A percentile compares a stretch with the other conserved stretches of the same genome.
Conservation (phyloP, 2,329 filamentous ascomycete species). For the Xylaria sp. region DNA sequence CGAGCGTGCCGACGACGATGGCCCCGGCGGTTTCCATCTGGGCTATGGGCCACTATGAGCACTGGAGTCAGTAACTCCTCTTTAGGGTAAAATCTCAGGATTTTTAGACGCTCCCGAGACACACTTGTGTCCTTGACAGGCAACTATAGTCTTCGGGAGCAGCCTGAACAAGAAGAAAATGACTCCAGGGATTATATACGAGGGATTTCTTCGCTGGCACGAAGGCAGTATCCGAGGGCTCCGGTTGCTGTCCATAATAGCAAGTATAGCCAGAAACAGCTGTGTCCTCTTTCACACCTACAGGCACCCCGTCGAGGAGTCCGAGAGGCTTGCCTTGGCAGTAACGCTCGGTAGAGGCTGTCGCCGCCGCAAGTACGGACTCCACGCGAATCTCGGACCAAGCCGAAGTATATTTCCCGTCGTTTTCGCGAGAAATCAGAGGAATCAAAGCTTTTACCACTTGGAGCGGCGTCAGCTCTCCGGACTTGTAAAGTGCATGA, state of each 20-base stretch:
- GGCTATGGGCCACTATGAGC: slow-evolving; percentile 76
- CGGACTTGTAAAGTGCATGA: slow-evolving; percentile 73
- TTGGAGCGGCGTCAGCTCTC: slow-evolving; percentile 71
- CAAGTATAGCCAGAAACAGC: slow-evolving; percentile 72
- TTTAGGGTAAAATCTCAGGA: too few species aligned
- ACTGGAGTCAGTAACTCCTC: too few species aligned
- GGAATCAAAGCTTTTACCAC: slow-evolving; percentile 75
- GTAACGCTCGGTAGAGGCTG: slow-evolving; percentile 75
- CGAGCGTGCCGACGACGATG: slow-evolving; percentile 75
- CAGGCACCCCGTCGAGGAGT: slow-evolving; percentile 79
- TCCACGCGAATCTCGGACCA: slow-evolving; percentile 73
- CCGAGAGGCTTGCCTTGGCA: slow-evolving; percentile 68
- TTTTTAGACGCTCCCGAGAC: too few species aligned
- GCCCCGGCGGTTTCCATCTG: slow-evolving; percentile 77
- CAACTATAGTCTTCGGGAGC: too few species aligned
- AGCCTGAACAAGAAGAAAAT: too few species aligned
- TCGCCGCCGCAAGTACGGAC: slow-evolving; percentile 69
- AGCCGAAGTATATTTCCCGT: slow-evolving; percentile 69
- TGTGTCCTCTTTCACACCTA: slow-evolving; percentile 84
- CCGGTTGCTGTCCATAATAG: slow-evolving; percentile 67
- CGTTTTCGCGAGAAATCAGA: slow-evolving; percentile 66
- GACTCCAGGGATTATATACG: too few species aligned
- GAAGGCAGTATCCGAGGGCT: slow-evolving; percentile 59
- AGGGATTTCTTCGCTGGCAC: slow-evolving; percentile 59
- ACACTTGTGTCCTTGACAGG: too few species aligned